Conservation (phyloP, 208 protist genomes). For the Trypanosoma platydactyli region DNA sequence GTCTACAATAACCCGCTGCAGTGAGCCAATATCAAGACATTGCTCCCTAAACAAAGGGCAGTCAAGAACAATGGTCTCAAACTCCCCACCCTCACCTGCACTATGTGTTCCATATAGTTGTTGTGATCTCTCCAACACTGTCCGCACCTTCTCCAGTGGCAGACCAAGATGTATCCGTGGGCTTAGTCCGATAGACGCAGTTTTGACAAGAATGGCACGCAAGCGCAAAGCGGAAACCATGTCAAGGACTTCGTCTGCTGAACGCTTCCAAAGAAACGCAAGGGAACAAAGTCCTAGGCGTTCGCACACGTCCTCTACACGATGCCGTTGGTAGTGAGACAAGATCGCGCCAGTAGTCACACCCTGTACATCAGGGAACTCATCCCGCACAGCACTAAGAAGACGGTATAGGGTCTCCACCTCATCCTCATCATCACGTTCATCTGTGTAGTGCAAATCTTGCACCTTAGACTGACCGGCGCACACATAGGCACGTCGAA, state of each 20-base stretch:
- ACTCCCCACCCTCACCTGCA: constrained; percentile 99
- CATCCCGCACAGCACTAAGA: constrained; percentile 82
- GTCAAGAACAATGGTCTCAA: constrained; percentile 98
- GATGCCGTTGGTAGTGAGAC: constrained; percentile 97
- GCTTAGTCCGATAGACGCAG: constrained; percentile 92
- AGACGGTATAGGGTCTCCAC: constrained; percentile 97
- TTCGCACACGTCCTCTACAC: constrained; percentile 97
- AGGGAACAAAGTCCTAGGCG: constrained; percentile 93
- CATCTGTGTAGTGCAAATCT: constrained; percentile 81
- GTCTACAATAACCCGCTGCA: constrained; percentile 72
- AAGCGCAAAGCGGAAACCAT: constrained; percentile 90
- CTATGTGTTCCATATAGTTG: constrained; percentile 83
- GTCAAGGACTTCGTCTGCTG: constrained; percentile 92
- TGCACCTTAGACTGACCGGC: constrained; percentile 69
- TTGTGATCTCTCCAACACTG: constrained; percentile 57
- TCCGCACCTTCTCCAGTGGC: constrained; percentile 70
- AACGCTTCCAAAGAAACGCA: constrained; percentile 96
- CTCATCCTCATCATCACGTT: constrained; percentile 90
- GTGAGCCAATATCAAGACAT: constrained; percentile 35
- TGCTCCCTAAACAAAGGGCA: constrained; percentile 89
- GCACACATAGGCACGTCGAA: constrained; percentile 83
- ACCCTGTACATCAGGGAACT: constrained; percentile 86
- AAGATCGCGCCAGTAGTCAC: constrained; percentile 98
- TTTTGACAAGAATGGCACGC: constrained; percentile 95
- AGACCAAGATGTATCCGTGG: constrained; percentile 90